Conservation (phyloP, 805 yeast species). For the Candida glaebosa region DNA sequence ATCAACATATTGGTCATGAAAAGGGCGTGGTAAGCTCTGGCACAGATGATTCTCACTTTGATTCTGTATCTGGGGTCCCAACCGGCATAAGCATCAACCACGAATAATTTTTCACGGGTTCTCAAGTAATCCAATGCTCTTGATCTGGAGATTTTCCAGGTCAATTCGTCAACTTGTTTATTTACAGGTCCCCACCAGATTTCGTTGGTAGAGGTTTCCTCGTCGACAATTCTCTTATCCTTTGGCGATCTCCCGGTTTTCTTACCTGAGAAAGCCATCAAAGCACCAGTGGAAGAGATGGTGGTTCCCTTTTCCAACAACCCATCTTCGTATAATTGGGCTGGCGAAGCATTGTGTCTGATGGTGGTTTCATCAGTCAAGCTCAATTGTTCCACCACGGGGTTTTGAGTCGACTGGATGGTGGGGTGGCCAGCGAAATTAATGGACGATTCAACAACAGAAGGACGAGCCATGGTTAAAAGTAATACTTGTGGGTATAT, state of each 20-base stretch:
- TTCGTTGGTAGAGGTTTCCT: slow-evolving; percentile 74
- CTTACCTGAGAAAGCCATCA: slow-evolving; percentile 91
- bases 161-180: slow-evolving; percentile 87
- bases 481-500: background rate
- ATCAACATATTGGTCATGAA: slow-evolving; percentile 98
- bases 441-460: slow-evolving; percentile 43
- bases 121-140: slow-evolving; percentile 96
- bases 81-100: slow-evolving; percentile 96
- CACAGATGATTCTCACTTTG: slow-evolving; percentile 93
- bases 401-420: slow-evolving; percentile 38
- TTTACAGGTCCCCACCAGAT: slow-evolving; percentile 99
- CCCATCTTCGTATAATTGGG: slow-evolving; percentile 93
- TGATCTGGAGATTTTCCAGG: slow-evolving; percentile 93
- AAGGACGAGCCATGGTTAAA: slow-evolving; percentile 38
- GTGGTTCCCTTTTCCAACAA: slow-evolving; percentile 86
- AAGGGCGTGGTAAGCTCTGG: slow-evolving; percentile 96
- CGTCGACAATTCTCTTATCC: slow-evolving; percentile 97
- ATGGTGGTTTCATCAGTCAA: slow-evolving; percentile 61
- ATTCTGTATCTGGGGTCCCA: slow-evolving; percentile 98
- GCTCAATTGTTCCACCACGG: slow-evolving; percentile 37
- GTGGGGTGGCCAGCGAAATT: slow-evolving; percentile 39
- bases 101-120: slow-evolving; percentile 90
- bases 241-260: slow-evolving; percentile 98
- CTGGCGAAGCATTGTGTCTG: slow-evolving; percentile 91
- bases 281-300: slow-evolving; percentile 88